A percentile compares a stretch with the other conserved stretches of the same genome.
These are phyloP conservation scores for Phascolomyces articulosus DNA, from an alignment of 371 early-diverging fungal species.

Conservation along the genomic window DNA sequence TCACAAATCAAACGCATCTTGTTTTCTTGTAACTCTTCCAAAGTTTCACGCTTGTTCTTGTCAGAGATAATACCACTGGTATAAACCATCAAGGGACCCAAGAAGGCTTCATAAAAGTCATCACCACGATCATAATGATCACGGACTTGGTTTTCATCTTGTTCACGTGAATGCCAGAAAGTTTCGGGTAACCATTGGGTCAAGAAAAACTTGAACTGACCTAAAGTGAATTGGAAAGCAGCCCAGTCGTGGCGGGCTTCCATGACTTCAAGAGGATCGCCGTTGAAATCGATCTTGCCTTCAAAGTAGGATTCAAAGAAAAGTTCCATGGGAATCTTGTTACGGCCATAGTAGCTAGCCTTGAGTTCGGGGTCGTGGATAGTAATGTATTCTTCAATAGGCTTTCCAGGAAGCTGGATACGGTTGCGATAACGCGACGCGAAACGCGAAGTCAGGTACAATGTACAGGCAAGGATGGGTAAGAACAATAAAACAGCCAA, in stretches of 20 bases:
- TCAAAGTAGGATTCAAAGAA: slow-evolving; percentile 97
- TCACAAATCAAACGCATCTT: slow-evolving; percentile 91
- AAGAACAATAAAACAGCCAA: slow-evolving; percentile 63
- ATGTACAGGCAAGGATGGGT: slow-evolving; percentile 71
- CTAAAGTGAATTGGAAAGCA: slow-evolving; percentile 80
- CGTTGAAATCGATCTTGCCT: slow-evolving; percentile 90
- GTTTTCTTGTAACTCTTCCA: slow-evolving; percentile 95
- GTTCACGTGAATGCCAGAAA: slow-evolving; percentile 92
- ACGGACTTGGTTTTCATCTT: slow-evolving; percentile 95
- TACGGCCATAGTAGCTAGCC: slow-evolving; percentile 70
- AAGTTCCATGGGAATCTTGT: slow-evolving; percentile 95
- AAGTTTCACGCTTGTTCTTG: slow-evolving; percentile 72
- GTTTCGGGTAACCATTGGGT: slow-evolving; percentile 95
- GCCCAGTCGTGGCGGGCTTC: slow-evolving; percentile 96
- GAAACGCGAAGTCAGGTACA: slow-evolving; percentile 67
- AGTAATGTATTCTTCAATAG: slow-evolving; percentile 84
- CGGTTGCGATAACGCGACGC: slow-evolving; percentile 72
- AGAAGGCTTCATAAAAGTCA: slow-evolving; percentile 94
- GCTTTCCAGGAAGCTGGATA: slow-evolving; percentile 77
- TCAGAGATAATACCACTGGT: slow-evolving; percentile 92
- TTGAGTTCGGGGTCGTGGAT: slow-evolving; percentile 83
- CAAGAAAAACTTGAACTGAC: slow-evolving; percentile 90
- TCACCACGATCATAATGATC: slow-evolving; percentile 98
- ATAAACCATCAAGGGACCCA: slow-evolving; percentile 95
- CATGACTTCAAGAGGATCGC: slow-evolving; percentile 84